phyloP scores from a whole-genome alignment of 2,329 filamentous ascomycete genomes.

The Fusarium redolens region DNA sequence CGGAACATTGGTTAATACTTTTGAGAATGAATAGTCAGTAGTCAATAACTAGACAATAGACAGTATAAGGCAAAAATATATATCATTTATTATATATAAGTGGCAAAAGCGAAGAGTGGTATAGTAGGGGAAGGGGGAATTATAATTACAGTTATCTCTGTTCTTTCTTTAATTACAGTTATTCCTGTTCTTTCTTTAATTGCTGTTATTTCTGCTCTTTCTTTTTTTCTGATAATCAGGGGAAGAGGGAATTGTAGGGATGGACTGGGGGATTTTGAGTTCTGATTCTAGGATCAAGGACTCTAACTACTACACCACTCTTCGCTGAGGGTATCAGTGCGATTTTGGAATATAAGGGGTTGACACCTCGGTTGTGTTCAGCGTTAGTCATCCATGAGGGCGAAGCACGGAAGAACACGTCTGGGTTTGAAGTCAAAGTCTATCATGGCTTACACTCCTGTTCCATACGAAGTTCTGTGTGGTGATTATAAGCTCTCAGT shows the following conservation, averaged over 20 bases:
- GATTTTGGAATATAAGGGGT: not conserved
- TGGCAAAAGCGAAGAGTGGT: not conserved
- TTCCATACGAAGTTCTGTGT: too few relatives aligned
- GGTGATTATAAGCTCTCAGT: not conserved
- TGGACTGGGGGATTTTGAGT: not conserved
- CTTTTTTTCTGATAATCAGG: not conserved
- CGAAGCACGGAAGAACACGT: too few relatives aligned
- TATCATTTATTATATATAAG: accelerated
- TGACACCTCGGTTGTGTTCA: accelerated
- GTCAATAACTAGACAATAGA: accelerated
- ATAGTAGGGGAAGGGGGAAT: not conserved
- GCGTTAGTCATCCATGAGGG: accelerated
- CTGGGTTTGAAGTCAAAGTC: not conserved
- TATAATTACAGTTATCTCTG: not conserved
- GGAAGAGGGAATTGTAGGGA: not conserved
- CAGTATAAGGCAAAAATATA: accelerated
- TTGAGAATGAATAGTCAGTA: constrained; percentile 19
- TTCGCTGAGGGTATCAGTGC: not conserved
- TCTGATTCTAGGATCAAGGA: not conserved
- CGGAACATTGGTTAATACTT: constrained; percentile 54
- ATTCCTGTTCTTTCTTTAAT: not conserved
- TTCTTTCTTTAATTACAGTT: not conserved
- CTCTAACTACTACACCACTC: not conserved
- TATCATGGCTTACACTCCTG: not conserved
- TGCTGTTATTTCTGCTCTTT: not conserved